Percentiles rank a stretch among this genome's conserved stretches.
Conservation (phyloP, 2,329 filamentous ascomycete genomes). For the Phaeoacremonium minimum region DNA sequence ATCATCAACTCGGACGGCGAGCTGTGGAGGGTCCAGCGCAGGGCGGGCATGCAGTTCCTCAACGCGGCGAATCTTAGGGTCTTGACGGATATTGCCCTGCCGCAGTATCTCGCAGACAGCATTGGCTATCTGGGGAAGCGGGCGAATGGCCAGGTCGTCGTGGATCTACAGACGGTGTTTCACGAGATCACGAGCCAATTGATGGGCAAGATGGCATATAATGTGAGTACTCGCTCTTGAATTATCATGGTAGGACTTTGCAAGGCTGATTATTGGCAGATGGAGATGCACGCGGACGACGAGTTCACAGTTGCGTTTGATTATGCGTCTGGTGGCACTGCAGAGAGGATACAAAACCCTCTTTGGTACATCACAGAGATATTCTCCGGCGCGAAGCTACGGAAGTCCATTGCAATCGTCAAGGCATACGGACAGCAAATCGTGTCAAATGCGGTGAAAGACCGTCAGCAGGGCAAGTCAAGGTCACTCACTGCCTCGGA, state of each 20-base stretch:
- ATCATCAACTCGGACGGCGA: conserved; percentile 66
- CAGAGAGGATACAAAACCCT: conserved; percentile 62
- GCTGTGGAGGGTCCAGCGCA: conserved; percentile 58
- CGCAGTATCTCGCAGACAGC: conserved; percentile 43
- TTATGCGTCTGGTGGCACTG: conserved; percentile 54
- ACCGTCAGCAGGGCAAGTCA: conserved; percentile 21
- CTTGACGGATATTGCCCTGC: conserved; percentile 53
- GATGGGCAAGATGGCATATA: conserved; percentile 66
- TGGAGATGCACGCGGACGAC: conserved; percentile 61
- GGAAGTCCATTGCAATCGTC: conserved; percentile 42
- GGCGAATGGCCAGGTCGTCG: conserved; percentile 17
- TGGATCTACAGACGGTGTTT: conserved; percentile 57
- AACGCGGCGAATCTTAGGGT: conserved; percentile 52
- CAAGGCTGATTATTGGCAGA: conserved; percentile 27
- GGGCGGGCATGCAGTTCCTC: conserved; percentile 56
- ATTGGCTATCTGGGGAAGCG: conserved; percentile 29
- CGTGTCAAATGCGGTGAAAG: conserved; percentile 47
- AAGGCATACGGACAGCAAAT: conserved; percentile 53
- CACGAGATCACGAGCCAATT: conserved; percentile 61
- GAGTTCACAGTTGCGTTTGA: conserved; percentile 59
- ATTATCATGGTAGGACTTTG: not conserved
- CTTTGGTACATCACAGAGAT: conserved; percentile 57
- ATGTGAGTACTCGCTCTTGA: conserved; percentile 26
- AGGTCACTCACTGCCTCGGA: too few species aligned
- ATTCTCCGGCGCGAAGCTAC: conserved; percentile 42